Percentiles rank a stretch among this genome's conserved stretches.
Conservation (phyloP, 139 green algal species). For the Chlorella ohadii region DNA sequence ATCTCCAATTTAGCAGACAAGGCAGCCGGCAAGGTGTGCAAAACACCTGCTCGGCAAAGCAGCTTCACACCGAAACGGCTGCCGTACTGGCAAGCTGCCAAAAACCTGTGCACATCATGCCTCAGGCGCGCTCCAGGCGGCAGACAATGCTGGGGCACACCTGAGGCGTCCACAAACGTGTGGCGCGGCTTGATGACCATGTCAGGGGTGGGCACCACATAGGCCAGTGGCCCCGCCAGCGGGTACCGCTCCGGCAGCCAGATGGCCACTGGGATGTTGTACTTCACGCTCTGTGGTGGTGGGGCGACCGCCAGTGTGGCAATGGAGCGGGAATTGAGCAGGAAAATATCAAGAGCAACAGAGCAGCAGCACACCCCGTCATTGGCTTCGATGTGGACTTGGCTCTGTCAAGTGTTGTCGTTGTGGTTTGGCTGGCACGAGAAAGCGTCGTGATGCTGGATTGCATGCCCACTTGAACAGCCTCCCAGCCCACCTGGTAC, state of each 20-base stretch:
- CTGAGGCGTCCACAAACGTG: conserved; percentile 79
- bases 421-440: too few relatives aligned
- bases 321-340: too few relatives aligned
- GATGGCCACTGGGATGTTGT: conserved; percentile 94
- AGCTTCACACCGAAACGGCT: too few relatives aligned
- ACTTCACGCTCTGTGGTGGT: conserved; percentile 72
- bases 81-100: background rate
- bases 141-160: background rate
- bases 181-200: conserved; percentile 93
- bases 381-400: too few relatives aligned
- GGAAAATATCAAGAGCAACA: too few relatives aligned
- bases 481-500: conserved; percentile 76
- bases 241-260: conserved; percentile 90
- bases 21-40: too few relatives aligned
- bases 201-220: conserved; percentile 83
- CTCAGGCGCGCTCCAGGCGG: background rate
- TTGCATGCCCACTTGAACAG: too few relatives aligned
- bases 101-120: background rate
- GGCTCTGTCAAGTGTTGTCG: too few relatives aligned
- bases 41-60: too few relatives aligned
- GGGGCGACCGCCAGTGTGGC: background rate
- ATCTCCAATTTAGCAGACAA: background rate
- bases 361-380: too few relatives aligned
- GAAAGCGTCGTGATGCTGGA: too few relatives aligned
- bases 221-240: conserved; percentile 68